Percentiles rank a stretch among this genome's conserved stretches.
phyloP scores from a whole-genome alignment of 257 asterid species.

The Fraxinus americana region DNA sequence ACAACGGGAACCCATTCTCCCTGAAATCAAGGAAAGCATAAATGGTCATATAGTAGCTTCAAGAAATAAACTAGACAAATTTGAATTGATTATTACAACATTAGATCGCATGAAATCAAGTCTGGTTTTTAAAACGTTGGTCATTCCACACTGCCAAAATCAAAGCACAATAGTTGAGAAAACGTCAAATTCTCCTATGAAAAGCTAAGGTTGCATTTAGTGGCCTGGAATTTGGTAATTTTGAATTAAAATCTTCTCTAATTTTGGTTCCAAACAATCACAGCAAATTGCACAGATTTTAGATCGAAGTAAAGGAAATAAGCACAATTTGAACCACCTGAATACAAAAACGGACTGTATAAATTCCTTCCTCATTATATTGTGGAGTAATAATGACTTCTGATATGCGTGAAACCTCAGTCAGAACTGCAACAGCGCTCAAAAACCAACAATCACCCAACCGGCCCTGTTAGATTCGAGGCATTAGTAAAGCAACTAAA shows the following conservation, averaged over 20 bases:
- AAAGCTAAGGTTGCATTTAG: neutral
- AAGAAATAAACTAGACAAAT: neutral
- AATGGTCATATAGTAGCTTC: neutral
- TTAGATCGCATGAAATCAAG: neutral
- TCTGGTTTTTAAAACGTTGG: neutral
- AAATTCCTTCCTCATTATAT: constrained; percentile 89
- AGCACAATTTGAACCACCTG: constrained; percentile 62
- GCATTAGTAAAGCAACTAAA: constrained; percentile 22
- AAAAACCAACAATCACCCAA: constrained; percentile 99
- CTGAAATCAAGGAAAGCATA: constrained; percentile 37
- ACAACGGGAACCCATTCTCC: constrained; percentile 99
- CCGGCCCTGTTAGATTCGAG: constrained; percentile 68
- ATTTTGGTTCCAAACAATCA: neutral
- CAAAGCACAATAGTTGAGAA: neutral
- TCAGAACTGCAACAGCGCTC: constrained; percentile 98
- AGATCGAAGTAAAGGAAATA: neutral
- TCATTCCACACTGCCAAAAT: neutral
- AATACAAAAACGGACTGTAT: constrained; percentile 97
- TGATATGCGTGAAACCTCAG: constrained; percentile 91
- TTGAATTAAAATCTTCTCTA: too few relatives aligned
- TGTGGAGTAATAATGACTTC: constrained; percentile 96
- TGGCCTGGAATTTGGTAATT: neutral
- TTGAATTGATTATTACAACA: neutral
- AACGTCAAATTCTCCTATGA: neutral
- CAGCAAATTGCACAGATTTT: neutral